These are phyloP conservation scores for Diddensiella caesifluorescens DNA, from an alignment of 805 yeast species.

Conservation along the genomic window DNA sequence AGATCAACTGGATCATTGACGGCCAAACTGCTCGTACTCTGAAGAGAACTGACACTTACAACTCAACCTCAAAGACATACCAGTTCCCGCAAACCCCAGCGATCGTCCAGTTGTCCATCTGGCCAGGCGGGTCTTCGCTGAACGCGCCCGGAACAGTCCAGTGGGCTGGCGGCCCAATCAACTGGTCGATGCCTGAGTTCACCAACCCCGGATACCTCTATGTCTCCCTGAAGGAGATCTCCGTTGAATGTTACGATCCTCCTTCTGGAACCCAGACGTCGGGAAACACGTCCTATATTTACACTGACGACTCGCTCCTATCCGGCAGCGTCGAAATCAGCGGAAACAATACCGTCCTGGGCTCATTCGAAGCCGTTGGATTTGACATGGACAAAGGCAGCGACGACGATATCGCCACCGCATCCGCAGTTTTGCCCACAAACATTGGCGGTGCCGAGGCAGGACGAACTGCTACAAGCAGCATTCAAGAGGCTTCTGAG, in stretches of 20 bases:
- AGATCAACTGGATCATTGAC: slow-evolving; percentile 66
- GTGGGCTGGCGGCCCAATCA: slow-evolving; percentile 84
- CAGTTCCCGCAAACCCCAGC: slow-evolving; percentile 91
- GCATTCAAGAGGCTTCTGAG: slow-evolving; percentile 14
- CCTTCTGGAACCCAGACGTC: slow-evolving; percentile 48
- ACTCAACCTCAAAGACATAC: slow-evolving; percentile 51
- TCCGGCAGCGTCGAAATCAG: slow-evolving; percentile 53
- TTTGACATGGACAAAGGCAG: slow-evolving; percentile 38
- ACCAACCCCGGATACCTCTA: slow-evolving; percentile 72
- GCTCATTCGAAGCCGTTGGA: slow-evolving; percentile 60
- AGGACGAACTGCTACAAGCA: slow-evolving; percentile 3
- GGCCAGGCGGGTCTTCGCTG: slow-evolving; percentile 49
- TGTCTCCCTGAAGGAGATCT: slow-evolving; percentile 54
- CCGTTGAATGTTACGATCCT: slow-evolving; percentile 65
- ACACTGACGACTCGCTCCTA: slow-evolving; percentile 40
- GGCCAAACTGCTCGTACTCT: slow-evolving; percentile 64
- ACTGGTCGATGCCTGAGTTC: slow-evolving; percentile 78
- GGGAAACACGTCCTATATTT: slow-evolving; percentile 51
- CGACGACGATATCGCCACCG: slow-evolving; percentile 13
- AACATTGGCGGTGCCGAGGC: slow-evolving; percentile 11
- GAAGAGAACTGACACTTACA: slow-evolving; percentile 48
- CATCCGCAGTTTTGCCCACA: slow-evolving; percentile 13
- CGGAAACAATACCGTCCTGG: slow-evolving; percentile 55
- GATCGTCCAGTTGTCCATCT: slow-evolving; percentile 58
- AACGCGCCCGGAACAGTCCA: slow-evolving; percentile 57